Evolutionary conservation across 768 basidiomycete genomes (phyloP), one percentile per base, ranked within the genome.

Genomic region (Xerocomellus amylosporus): DNA sequence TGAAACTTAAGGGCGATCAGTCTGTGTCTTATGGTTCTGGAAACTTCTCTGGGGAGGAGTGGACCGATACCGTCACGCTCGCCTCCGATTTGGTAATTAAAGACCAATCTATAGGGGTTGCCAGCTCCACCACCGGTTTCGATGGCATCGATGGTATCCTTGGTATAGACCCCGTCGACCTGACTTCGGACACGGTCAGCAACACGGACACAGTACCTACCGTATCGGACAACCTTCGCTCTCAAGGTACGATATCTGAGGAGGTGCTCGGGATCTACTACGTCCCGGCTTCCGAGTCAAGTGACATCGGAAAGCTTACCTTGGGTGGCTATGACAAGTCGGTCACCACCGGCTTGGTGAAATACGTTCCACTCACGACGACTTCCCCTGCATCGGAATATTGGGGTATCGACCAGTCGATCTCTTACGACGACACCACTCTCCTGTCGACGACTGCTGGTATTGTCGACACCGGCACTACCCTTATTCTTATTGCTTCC

Each of bases 101-200:
- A 0, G 6, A 38, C 0, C 77, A 78, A 61, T 67, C 66, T n/a
- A 71, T 77, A 1, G 56, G 76, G 12, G 71, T 70, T 37, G 75
- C 77, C 0, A 42, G 37, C 0, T 22, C 39, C 0, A 39, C 66
- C 14, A 8, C 19, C 0, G 74, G 72, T n/a, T 66, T 74, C 41
- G 12, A 37, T 8, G 62, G 54, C 2, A 58, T 75, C n/a, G 74
- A 77, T 46, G 77, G 77, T 13, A 71, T 77, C 51, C 65, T 77
- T n/a, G 60, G 77, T 65, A 36, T 61, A 10, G 69, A 75, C 8
- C 76, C 76, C 15, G 45, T 43, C 14, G 68, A 64, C 49, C 57
- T 77, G 30, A 75, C 74, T 1, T 4, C 38, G 1, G 71, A 62
- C 37, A 65, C 60, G 5, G 46, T 66, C 14, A 43, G 14, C 22